phyloP scores from a whole-genome alignment of 2,329 filamentous ascomycete genomes.

The Teratosphaeria zuluensis region DNA sequence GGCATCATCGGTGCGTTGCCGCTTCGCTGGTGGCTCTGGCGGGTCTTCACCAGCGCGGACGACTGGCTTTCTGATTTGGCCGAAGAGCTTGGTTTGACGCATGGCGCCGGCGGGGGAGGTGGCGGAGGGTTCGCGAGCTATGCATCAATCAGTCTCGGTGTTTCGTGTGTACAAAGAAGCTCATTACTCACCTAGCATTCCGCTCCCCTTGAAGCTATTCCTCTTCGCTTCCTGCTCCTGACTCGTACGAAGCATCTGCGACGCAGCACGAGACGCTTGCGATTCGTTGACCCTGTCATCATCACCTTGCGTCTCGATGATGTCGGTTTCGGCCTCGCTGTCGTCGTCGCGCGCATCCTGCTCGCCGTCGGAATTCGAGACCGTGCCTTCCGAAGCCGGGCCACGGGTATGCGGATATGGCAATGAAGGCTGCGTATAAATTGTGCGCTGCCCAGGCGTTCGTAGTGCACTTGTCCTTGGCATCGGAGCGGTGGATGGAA shows the following conservation, averaged over 20 bases:
- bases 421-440: constrained; percentile 15
- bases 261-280: constrained; percentile 68
- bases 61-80: constrained; percentile 48
- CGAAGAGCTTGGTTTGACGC: constrained; percentile 55
- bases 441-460: constrained; percentile 23
- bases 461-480: constrained; percentile 28
- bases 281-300: constrained; percentile 60
- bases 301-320: constrained; percentile 41
- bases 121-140: neutral
- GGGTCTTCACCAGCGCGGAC: constrained; percentile 22
- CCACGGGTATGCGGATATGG: constrained; percentile 9
- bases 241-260: constrained; percentile 47
- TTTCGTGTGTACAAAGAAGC: neutral
- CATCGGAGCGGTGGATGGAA: constrained; percentile 46
- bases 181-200: constrained; percentile 11
- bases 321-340: constrained; percentile 46
- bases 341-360: constrained; percentile 32
- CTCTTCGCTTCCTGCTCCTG: constrained; percentile 30
- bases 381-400: constrained; percentile 50
- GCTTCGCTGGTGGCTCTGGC: constrained; percentile 36
- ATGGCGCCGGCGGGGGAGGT: constrained; percentile 14
- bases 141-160: neutral
- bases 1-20: constrained; percentile 35
- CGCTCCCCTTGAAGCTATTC: constrained; percentile 28
- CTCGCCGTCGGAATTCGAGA: constrained; percentile 52